phyloP scores from a whole-genome alignment of 2,329 filamentous ascomycete genomes.

The Penicillium oxalicum region DNA sequence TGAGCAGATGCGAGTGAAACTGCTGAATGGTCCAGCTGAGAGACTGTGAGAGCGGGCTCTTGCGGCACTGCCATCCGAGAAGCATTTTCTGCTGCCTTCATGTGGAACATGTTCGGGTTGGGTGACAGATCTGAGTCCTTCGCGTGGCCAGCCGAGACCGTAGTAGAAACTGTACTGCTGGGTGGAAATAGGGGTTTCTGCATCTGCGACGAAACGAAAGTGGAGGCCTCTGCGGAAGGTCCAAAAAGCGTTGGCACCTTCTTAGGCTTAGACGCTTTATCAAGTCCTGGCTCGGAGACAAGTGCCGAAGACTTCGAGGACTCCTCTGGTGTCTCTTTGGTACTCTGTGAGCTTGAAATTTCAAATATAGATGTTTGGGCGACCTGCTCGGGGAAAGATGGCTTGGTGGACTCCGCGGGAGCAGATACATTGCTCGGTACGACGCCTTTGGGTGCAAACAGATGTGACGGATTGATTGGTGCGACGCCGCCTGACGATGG shows the following conservation, averaged over 20 bases:
- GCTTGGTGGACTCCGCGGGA: background rate
- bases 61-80: background rate
- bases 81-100: background rate
- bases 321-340: background rate
- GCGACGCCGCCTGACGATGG: too few species aligned
- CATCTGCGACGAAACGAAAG: background rate
- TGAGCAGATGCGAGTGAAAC: background rate
- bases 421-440: background rate
- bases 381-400: background rate
- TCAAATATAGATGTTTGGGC: background rate
- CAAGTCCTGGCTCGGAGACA: background rate
- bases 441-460: background rate
- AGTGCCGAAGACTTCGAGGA: background rate
- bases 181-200: conserved; percentile 6
- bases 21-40: background rate
- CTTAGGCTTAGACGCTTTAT: background rate
- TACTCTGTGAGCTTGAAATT: background rate
- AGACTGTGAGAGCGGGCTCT: background rate
- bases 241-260: background rate
- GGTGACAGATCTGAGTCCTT: background rate
- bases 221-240: background rate
- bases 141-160: background rate
- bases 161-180: background rate
- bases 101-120: background rate
- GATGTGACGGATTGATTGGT: background rate